Percentiles rank a stretch among this genome's conserved stretches.
These are phyloP conservation scores for Penicillium sp. DNA, from an alignment of 2,329 filamentous ascomycete genomes.

Conservation along the genomic window DNA sequence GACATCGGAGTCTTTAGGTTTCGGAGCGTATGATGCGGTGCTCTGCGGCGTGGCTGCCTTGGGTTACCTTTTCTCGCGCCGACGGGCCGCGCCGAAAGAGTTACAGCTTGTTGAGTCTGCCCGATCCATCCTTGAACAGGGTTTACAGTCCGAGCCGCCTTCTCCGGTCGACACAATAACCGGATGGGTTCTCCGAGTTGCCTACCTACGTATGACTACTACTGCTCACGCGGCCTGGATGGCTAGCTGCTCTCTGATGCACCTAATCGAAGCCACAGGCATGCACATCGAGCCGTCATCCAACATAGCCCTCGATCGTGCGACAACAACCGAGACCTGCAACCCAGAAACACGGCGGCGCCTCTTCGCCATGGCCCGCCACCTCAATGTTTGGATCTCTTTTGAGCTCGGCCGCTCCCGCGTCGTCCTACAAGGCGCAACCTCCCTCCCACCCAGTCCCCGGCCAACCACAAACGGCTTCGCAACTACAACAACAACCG, in stretches of 20 bases:
- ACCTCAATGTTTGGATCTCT: conserved; percentile 64
- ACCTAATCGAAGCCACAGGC: conserved; percentile 60
- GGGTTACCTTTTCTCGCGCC: conserved; percentile 57
- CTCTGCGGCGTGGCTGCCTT: conserved; percentile 62
- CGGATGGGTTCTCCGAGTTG: conserved; percentile 58
- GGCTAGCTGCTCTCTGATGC: conserved; percentile 62
- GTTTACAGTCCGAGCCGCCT: conserved; percentile 31
- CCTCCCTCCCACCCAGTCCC: conserved; percentile 46
- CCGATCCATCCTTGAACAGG: conserved; percentile 52
- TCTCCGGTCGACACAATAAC: conserved; percentile 37
- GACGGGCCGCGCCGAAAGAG: conserved; percentile 49
- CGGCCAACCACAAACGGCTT: conserved; percentile 47
- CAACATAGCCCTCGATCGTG: conserved; percentile 21
- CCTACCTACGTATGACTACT: conserved; percentile 59
- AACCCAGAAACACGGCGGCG: conserved; percentile 48
- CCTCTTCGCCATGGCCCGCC: conserved; percentile 58
- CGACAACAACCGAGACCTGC: conserved; percentile 19
- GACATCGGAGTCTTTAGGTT: conserved; percentile 22
- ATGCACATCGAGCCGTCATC: conserved; percentile 37
- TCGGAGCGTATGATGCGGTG: conserved; percentile 52
- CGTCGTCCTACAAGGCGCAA: conserved; percentile 55
- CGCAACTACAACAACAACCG: conserved; percentile 33
- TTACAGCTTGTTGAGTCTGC: conserved; percentile 54
- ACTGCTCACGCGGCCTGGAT: conserved; percentile 60
- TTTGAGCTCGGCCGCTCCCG: conserved; percentile 63